phyloP scores from a whole-genome alignment of 768 basidiomycete species.

The Suillus plorans region DNA sequence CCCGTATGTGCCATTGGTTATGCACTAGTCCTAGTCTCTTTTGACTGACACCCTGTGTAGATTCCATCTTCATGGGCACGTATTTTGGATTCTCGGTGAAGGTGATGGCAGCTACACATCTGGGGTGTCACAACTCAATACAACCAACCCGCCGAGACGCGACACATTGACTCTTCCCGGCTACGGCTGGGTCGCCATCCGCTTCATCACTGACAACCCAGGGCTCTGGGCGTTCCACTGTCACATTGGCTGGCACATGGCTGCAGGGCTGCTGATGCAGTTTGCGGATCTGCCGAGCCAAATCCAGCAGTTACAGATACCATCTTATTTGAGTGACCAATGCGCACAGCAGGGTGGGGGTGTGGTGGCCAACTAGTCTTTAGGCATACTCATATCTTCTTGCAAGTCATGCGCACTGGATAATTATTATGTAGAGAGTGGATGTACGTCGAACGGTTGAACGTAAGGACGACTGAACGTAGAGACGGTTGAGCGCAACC shows the following conservation, averaged over 20 bases:
- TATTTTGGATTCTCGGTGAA: slow-evolving; percentile 35
- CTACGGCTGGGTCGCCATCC: slow-evolving; percentile 36
- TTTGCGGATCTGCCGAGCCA: slow-evolving; percentile 37
- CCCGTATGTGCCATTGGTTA: slow-evolving; percentile 19
- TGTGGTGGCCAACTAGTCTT: slow-evolving; percentile 9
- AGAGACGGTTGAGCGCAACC: slow-evolving; percentile 8
- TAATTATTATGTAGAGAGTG: not conserved
- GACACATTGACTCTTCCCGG: slow-evolving; percentile 43
- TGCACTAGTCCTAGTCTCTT: not conserved
- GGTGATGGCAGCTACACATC: slow-evolving; percentile 35
- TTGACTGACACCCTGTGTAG: slow-evolving; percentile 12
- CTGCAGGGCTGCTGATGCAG: slow-evolving; percentile 41
- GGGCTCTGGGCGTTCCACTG: slow-evolving; percentile 50
- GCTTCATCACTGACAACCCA: slow-evolving; percentile 44
- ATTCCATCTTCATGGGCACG: slow-evolving; percentile 41
- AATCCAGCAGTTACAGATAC: slow-evolving; percentile 34
- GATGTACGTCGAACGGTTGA: slow-evolving; percentile 4
- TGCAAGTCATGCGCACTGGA: not conserved
- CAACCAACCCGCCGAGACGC: slow-evolving; percentile 38
- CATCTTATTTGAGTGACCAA: slow-evolving; percentile 33
- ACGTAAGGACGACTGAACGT: slow-evolving; percentile 3
- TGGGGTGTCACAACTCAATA: slow-evolving; percentile 27
- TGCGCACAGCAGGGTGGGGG: slow-evolving; percentile 34
- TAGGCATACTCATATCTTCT: not conserved
- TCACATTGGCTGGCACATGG: slow-evolving; percentile 41